Conservation (phyloP, 192 early-diverging fungal species). For the Mortierella claussenii region DNA sequence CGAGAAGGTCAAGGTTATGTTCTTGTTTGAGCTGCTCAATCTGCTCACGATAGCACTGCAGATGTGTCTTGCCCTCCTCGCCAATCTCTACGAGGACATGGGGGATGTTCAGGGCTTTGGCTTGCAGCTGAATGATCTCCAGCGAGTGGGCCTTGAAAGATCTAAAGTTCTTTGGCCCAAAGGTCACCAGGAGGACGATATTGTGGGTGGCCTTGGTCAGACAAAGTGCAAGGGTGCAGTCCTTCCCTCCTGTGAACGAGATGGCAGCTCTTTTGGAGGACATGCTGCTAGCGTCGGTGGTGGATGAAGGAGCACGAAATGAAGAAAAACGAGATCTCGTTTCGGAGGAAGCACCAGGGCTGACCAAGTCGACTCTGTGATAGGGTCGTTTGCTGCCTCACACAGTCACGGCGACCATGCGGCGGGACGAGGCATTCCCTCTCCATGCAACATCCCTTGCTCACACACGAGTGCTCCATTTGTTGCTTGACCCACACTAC, state of each 20-base stretch:
- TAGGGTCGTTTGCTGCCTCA: too few relatives aligned
- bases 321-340: neutral
- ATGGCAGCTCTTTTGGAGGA: conserved; percentile 53
- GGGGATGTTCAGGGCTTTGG: conserved; percentile 60
- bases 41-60: conserved; percentile 57
- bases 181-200: conserved; percentile 61
- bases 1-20: conserved; percentile 59
- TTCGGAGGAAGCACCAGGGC: too few relatives aligned
- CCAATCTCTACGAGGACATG: conserved; percentile 52
- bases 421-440: too few relatives aligned
- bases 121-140: conserved; percentile 56
- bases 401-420: too few relatives aligned
- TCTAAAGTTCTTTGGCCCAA: conserved; percentile 54
- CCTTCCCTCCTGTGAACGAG: conserved; percentile 73
- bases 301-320: neutral
- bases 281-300: neutral
- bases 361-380: too few relatives aligned
- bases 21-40: conserved; percentile 53
- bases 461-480: too few relatives aligned
- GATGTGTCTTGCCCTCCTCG: conserved; percentile 58
- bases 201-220: conserved; percentile 51
- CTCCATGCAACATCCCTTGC: too few relatives aligned
- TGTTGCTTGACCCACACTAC: too few relatives aligned
- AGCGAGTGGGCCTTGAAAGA: conserved; percentile 67
- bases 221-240: conserved; percentile 63